Base-by-base conservation (phyloP, 176 grass and related monocot genomes). In the Rhynchospora breviuscula region DNA sequence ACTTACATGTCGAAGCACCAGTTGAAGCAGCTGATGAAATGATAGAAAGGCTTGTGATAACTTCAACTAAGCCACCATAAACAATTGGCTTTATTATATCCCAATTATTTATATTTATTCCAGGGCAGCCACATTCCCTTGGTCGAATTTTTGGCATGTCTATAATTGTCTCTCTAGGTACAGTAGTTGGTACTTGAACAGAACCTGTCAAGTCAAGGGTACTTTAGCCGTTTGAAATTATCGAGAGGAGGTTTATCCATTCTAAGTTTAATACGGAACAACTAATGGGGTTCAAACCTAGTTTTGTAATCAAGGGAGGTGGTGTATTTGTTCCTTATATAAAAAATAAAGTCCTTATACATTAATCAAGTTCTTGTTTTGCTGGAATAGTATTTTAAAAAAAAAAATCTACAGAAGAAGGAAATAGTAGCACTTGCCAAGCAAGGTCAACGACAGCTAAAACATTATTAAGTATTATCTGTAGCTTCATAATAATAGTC, bases 81-180 rank as follows among this genome's bases (percentile, higher is more conserved):
- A 95, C 93, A 76, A 92, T 87, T 25, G 90, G 79, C 88, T 95
- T 95, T 89, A 90, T 59, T 74, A 92, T 77, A 58, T 90, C 86
- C 90, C 90, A 92, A 43, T 90, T 87, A 78, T 85, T 88, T 48
- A 82, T 25, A 67, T 44, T 63, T 63, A 81, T 62, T 47, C 80
- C 80, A 5, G 80, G 80, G n/a, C 80, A 82, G 33, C 17, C 22
- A 66, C 80, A 82, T 46, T 82, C 63, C 63, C 80, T 82, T 17
- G 45, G 18, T 9, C 62, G 61, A 53, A 52, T 7, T 52, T 29
- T 53, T 10, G 80, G 80, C 63, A 82, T 82, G 21, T 26, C 44
- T 82, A 82, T 82, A 49, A 82, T 53, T 51, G 57, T 25, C 67
- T 66, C 80, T 3, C 4, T 1, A 18, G 78, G 57, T 12, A 63